Conservation (phyloP, 495 filamentous ascomycete genomes). For the Bacidia rubella region DNA sequence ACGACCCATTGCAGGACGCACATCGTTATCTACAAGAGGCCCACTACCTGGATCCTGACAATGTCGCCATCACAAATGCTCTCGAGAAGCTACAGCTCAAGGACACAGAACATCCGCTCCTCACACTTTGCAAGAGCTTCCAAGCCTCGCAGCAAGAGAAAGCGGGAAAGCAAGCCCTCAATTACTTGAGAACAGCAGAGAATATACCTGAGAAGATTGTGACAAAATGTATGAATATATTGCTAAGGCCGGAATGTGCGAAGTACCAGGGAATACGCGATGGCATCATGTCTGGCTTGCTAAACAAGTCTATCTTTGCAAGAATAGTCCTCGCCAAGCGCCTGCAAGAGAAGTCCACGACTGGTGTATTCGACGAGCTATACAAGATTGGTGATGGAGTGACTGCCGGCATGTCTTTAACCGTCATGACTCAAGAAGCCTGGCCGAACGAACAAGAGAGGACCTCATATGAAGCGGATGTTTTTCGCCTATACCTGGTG, state of each 20-base stretch:
- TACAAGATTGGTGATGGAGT: constrained; percentile 48
- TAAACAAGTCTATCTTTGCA: constrained; percentile 42
- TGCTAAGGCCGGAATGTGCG: constrained; percentile 32
- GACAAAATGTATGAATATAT: constrained; percentile 38
- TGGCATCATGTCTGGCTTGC: constrained; percentile 44
- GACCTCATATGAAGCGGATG: constrained; percentile 39
- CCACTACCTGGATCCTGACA: constrained; percentile 43
- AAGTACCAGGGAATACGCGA: constrained; percentile 35
- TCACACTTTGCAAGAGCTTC: constrained; percentile 42
- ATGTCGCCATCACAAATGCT: constrained; percentile 37
- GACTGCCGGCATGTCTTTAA: constrained; percentile 41
- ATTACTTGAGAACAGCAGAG: constrained; percentile 38
- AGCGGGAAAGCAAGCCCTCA: constrained; percentile 44
- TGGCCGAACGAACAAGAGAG: constrained; percentile 43
- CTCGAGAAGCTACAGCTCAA: constrained; percentile 38
- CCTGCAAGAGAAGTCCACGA: constrained; percentile 36
- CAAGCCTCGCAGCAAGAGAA: constrained; percentile 35
- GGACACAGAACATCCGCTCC: constrained; percentile 32
- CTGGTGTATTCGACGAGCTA: constrained; percentile 42
- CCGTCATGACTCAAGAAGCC: constrained; percentile 40
- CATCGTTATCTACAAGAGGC: constrained; percentile 49
- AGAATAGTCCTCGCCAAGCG: constrained; percentile 38
- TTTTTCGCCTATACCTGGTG: constrained; percentile 53
- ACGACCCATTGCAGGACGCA: constrained; percentile 31
- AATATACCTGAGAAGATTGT: constrained; percentile 39